Percentiles rank a stretch among this genome's conserved stretches.
Evolutionary conservation across 2,329 filamentous ascomycete genomes (phyloP).

Genomic region (Daldinia eschscholtzii): DNA sequence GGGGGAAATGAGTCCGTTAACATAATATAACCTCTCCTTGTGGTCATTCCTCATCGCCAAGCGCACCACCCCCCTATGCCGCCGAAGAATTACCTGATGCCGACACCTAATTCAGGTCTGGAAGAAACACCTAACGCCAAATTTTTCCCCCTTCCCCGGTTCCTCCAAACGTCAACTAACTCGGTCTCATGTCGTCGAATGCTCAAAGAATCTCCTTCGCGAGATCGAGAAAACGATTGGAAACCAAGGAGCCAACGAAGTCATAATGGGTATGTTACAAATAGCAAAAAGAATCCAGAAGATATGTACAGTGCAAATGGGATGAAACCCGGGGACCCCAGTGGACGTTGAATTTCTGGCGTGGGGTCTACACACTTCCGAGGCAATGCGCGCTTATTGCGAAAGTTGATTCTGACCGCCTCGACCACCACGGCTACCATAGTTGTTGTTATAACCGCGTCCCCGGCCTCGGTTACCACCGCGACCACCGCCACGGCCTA

Average conservation of each 20-base stretch:
- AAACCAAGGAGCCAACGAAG: conserved; percentile 48
- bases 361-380: conserved; percentile 19
- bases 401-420: conserved; percentile 51
- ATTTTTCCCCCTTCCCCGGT: conserved; percentile 43
- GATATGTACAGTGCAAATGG: conserved; percentile 52
- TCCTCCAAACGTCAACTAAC: conserved; percentile 48
- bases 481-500: conserved; percentile 47
- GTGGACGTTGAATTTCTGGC: conserved; percentile 17
- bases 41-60: conserved; percentile 39
- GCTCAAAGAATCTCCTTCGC: conserved; percentile 47
- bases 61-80: conserved; percentile 33
- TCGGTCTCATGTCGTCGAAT: conserved; percentile 49
- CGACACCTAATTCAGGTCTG: conserved; percentile 33
- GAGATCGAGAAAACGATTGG: conserved; percentile 46
- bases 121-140: conserved; percentile 49
- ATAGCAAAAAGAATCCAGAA: conserved; percentile 50
- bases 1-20: conserved; percentile 13
- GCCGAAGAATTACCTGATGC: conserved; percentile 34
- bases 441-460: conserved; percentile 53
- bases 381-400: conserved; percentile 44
- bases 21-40: conserved; percentile 13
- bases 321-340: conserved; percentile 25
- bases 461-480: conserved; percentile 46
- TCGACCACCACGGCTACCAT: conserved; percentile 51
- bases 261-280: conserved; percentile 54